A percentile compares a stretch with the other conserved stretches of the same genome.
phyloP scores from a whole-genome alignment of 257 asterid species.

The Lycium barbarum region DNA sequence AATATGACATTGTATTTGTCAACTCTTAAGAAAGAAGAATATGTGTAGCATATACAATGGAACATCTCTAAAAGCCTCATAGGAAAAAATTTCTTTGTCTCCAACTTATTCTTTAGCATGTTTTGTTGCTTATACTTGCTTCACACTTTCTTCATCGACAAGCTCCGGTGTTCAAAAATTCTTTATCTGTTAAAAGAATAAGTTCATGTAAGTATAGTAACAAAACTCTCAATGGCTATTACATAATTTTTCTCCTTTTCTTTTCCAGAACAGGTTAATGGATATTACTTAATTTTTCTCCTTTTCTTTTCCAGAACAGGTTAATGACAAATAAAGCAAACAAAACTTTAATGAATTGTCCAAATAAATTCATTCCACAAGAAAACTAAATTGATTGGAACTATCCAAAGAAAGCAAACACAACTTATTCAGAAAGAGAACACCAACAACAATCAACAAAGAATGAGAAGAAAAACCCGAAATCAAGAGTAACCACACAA shows the following conservation, averaged over 20 bases:
- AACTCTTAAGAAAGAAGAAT: neutral
- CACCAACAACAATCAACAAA: neutral
- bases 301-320: too few relatives aligned
- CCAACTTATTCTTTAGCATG: neutral
- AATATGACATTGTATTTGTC: neutral
- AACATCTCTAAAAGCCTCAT: neutral
- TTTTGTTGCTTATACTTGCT: neutral
- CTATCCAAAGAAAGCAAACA: neutral
- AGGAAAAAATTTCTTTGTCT: neutral
- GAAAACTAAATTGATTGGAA: neutral
- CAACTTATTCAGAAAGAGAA: neutral
- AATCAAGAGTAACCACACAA: too few relatives aligned
- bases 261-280: neutral
- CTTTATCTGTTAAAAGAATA: neutral
- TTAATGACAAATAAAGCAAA: neutral
- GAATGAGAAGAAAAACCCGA: neutral
- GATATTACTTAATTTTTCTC: too few relatives aligned
- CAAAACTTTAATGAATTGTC: neutral
- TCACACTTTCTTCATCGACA: neutral
- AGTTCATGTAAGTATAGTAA: neutral
- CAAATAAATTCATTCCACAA: neutral
- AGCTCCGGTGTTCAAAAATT: neutral
- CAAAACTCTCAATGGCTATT: neutral
- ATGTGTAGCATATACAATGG: neutral
- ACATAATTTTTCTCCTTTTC: too few relatives aligned